Evolutionary conservation across 352 stramenopile species (phyloP).

Genomic region (Pythium rishiriense): DNA sequence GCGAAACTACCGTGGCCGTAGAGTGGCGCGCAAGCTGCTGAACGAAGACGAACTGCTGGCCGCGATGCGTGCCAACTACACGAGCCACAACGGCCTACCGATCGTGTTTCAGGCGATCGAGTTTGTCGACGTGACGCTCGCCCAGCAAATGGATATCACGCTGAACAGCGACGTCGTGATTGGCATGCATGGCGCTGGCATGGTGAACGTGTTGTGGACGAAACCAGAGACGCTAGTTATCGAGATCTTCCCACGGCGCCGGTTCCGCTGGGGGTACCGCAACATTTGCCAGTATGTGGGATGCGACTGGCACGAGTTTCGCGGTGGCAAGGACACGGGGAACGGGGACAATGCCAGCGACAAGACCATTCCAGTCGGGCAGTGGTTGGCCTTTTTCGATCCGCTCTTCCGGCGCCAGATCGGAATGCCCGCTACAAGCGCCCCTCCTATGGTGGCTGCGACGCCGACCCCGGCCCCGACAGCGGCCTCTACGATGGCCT

Average conservation of each 20-base stretch:
- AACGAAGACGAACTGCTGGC: slow-evolving; percentile 31
- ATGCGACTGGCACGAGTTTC: slow-evolving; percentile 59
- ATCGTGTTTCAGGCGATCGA: slow-evolving; percentile 60
- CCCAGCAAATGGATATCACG: slow-evolving; percentile 65
- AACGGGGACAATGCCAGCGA: slow-evolving; percentile 43
- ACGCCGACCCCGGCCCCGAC: too few species aligned
- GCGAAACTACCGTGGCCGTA: slow-evolving; percentile 23
- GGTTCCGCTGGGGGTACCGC: slow-evolving; percentile 65
- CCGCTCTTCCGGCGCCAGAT: slow-evolving; percentile 31
- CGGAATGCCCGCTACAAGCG: too few species aligned
- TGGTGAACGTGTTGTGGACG: slow-evolving; percentile 77
- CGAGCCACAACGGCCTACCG: slow-evolving; percentile 4
- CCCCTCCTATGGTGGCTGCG: too few species aligned
- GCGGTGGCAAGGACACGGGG: slow-evolving; percentile 36
- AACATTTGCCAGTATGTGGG: slow-evolving; percentile 77
- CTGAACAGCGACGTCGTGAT: slow-evolving; percentile 77
- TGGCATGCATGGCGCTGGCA: slow-evolving; percentile 78
- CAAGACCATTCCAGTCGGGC: slow-evolving; percentile 51
- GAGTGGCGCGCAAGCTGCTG: slow-evolving; percentile 27
- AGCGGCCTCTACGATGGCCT: too few species aligned
- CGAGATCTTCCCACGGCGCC: slow-evolving; percentile 69
- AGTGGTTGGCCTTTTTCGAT: slow-evolving; percentile 61
- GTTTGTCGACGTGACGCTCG: slow-evolving; percentile 57
- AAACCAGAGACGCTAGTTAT: slow-evolving; percentile 52
- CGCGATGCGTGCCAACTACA: slow-evolving; percentile 22